These are phyloP conservation scores for Brassica rapa DNA, from an alignment of 345 rosid species.

Conservation along the genomic window DNA sequence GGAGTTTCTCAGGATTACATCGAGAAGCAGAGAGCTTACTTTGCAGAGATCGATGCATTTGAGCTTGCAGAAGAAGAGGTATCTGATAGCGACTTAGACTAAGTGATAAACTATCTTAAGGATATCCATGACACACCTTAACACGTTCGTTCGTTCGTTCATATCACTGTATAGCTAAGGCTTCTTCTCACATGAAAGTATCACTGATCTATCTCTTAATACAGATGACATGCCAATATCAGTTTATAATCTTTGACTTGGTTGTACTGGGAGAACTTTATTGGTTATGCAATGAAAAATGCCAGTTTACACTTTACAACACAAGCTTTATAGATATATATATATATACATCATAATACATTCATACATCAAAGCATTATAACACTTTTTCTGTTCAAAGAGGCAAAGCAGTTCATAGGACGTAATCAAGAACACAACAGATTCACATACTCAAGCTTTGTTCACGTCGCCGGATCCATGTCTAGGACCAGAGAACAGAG, in stretches of 20 bases:
- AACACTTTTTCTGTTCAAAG: conserved; percentile 11
- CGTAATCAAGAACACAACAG: background rate
- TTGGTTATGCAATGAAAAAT: conserved; percentile 5
- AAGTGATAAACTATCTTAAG: conserved; percentile 23
- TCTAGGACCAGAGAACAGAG: conserved; percentile 17
- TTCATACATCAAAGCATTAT: conserved; percentile 30
- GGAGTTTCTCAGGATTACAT: conserved; percentile 52
- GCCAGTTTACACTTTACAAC: conserved; percentile 1
- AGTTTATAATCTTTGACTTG: conserved; percentile 23
- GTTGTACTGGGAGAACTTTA: background rate
- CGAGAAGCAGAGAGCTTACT: conserved; percentile 67
- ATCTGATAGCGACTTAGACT: conserved; percentile 52
- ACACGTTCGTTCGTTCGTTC: conserved; percentile 21
- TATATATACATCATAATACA: conserved; percentile 17
- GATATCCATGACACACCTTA: conserved; percentile 27
- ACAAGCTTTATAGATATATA: background rate
- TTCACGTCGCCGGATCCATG: conserved; percentile 11
- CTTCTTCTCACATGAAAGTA: conserved; percentile 15
- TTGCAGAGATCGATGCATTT: conserved; percentile 73
- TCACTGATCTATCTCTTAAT: conserved; percentile 15
- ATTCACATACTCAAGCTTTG: conserved; percentile 26
- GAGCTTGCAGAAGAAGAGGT: conserved; percentile 74
- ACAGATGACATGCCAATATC: conserved; percentile 24
- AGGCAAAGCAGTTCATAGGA: conserved; percentile 22
- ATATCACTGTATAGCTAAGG: conserved; percentile 38